These are phyloP conservation scores for Candida anglica DNA, from an alignment of 805 yeast genomes.

Conservation along the genomic window DNA sequence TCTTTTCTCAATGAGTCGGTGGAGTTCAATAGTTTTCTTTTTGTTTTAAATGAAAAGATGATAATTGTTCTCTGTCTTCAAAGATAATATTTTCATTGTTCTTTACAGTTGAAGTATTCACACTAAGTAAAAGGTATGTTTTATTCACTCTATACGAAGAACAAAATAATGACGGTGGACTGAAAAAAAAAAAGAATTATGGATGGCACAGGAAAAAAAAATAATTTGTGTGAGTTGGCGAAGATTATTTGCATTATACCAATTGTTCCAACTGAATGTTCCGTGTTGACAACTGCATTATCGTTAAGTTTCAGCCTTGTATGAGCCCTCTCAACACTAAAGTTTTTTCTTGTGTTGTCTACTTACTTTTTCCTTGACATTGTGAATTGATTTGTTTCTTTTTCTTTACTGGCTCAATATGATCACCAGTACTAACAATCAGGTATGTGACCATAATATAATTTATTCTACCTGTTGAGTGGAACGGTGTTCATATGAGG, in stretches of 20 bases:
- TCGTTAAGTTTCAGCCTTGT: constrained; percentile 55
- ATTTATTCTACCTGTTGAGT: not conserved
- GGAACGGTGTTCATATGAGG: constrained; percentile 34
- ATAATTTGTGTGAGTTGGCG: constrained; percentile 17
- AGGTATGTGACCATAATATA: constrained; percentile 10
- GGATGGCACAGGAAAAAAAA: not conserved
- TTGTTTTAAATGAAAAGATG: no score
- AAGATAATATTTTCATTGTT: no score
- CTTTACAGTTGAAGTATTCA: no score
- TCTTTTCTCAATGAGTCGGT: no score
- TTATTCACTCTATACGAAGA: no score
- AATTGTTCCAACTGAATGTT: constrained; percentile 49
- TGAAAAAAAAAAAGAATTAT: no score
- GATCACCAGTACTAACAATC: constrained; percentile 13
- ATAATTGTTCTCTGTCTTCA: no score
- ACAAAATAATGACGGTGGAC: no score
- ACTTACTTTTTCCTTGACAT: constrained; percentile 3
- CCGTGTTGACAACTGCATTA: constrained; percentile 47
- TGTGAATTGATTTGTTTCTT: constrained; percentile 4
- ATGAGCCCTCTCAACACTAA: constrained; percentile 44
- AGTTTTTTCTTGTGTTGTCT: not conserved
- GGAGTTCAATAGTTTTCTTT: no score
- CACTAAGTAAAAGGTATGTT: no score
- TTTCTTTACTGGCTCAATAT: not conserved
- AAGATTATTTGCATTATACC: constrained; percentile 48